phyloP scores from a whole-genome alignment of 2,329 filamentous ascomycete genomes.

The Xylogone sp. region DNA sequence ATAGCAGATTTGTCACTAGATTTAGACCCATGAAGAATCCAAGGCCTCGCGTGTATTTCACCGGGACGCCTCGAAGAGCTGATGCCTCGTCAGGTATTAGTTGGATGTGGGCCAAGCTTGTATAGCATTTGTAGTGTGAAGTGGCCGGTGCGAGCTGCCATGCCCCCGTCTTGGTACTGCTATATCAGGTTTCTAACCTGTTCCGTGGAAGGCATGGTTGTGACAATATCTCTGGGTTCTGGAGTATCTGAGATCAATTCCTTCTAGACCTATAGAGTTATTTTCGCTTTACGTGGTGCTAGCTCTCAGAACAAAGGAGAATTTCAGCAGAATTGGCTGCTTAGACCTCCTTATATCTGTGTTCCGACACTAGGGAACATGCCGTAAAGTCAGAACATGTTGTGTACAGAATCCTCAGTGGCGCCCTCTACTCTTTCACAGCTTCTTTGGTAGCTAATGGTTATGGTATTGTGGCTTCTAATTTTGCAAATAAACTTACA shows the following conservation, averaged over 20 bases:
- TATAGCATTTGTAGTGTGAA: constrained; percentile 40
- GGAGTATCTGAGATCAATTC: constrained; percentile 30
- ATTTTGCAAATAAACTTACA: not conserved
- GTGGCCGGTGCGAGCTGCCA: constrained; percentile 45
- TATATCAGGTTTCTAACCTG: constrained; percentile 35
- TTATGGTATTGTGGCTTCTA: not conserved
- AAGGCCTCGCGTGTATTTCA: constrained; percentile 46
- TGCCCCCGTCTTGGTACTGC: constrained; percentile 36
- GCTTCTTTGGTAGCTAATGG: constrained; percentile 29
- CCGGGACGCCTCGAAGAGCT: constrained; percentile 42
- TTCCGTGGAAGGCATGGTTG: constrained; percentile 24
- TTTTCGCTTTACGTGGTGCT: constrained; percentile 37
- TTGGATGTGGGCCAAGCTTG: constrained; percentile 44
- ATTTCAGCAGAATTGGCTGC: too few relatives aligned
- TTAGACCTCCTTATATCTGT: too few relatives aligned
- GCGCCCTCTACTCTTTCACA: constrained; percentile 41
- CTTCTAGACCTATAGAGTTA: constrained; percentile 32
- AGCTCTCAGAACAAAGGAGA: too few relatives aligned
- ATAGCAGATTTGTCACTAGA: constrained; percentile 43
- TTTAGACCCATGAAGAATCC: constrained; percentile 53
- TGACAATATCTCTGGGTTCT: constrained; percentile 20
- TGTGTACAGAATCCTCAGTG: constrained; percentile 41
- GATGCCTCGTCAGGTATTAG: constrained; percentile 43
- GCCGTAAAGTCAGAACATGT: constrained; percentile 36
- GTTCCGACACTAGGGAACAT: too few relatives aligned